Base-by-base conservation (phyloP, 1,284 basidiomycete genomes). In the Leccinum pachyderme region DNA sequence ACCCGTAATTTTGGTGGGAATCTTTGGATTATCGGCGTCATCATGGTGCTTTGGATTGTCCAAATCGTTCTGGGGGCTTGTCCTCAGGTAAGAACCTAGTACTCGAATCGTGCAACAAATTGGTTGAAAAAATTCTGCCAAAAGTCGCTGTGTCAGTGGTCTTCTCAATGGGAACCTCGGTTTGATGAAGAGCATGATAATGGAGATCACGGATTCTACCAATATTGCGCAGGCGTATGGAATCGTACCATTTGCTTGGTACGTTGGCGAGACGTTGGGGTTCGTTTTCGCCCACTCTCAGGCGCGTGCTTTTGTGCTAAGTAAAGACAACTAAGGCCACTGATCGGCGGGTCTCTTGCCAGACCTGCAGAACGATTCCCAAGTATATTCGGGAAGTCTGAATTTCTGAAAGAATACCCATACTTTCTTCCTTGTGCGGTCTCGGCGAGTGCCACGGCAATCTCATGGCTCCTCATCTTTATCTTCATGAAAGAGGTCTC, bases 401-500 rank as follows among this genome's bases (percentile, higher is more conserved):
- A 65, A 43, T 86, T 89, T 61, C 75, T 83, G 73, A 76, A 74
- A 50, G 65, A 77, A 52, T 85, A 81, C 68, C 86, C 86, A 0
- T 88, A 89, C 70, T 86, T 87, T 63, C 73, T 89, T 8, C 81
- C 86, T 0, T 87, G 85, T 64, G 63, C 80, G 4, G 77, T 79
- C 3, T 71, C 81, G 0, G 80, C 83, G 0, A 72, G 70, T 11
- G 72, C 83, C 60, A 77, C 81, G 1, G 72, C 76, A 12, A 46
- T 77, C 1, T 69, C 77, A 4, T 79, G 81, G 59, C 39, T 82
- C 25, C 62, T 84, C 6, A 75, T 77, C 0, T 61, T 77, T 4
- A 52, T 79, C 2, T 80, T 78, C 60, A 73, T 88, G 56, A 75
- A 78, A 61, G 87, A 88, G 78, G 86, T 83, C 37, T 24, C 74